Conservation (phyloP, 192 early-diverging fungal genomes). For the Rhizophlyctis rosea region DNA sequence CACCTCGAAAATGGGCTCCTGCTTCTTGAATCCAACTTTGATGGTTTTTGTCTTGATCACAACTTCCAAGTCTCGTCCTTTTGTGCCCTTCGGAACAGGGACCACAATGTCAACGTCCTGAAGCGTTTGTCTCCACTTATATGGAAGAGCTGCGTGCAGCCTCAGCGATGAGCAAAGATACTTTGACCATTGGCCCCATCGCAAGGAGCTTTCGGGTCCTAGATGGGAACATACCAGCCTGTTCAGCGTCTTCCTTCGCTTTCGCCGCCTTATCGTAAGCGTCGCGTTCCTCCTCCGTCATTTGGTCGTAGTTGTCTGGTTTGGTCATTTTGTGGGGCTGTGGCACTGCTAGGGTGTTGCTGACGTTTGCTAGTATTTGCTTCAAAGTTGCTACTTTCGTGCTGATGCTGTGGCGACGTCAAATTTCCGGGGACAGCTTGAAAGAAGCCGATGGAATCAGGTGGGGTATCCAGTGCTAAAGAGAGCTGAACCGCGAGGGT, state of each 20-base stretch:
- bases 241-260: slow-evolving; percentile 38
- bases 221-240: slow-evolving; percentile 30
- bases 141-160: slow-evolving; percentile 67
- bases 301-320: slow-evolving; percentile 38
- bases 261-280: slow-evolving; percentile 30
- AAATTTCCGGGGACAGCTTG: too few relatives aligned
- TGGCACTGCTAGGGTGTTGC: too few relatives aligned
- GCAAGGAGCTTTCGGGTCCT: neutral
- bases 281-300: slow-evolving; percentile 33
- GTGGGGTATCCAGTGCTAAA: too few relatives aligned
- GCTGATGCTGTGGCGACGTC: too few relatives aligned
- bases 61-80: slow-evolving; percentile 63
- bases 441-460: too few relatives aligned
- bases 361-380: too few relatives aligned
- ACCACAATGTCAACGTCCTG: slow-evolving; percentile 76
- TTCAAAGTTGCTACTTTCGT: too few relatives aligned
- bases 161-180: too few relatives aligned
- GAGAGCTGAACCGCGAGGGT: too few relatives aligned
- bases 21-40: slow-evolving; percentile 66
- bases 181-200: neutral
- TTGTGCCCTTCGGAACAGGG: slow-evolving; percentile 69
- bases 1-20: slow-evolving; percentile 71
- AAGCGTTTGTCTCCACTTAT: slow-evolving; percentile 80
- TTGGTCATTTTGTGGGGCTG: too few relatives aligned
- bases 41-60: slow-evolving; percentile 64